Conservation (phyloP, 2,329 filamentous ascomycete species). For the Xylaria sp. region DNA sequence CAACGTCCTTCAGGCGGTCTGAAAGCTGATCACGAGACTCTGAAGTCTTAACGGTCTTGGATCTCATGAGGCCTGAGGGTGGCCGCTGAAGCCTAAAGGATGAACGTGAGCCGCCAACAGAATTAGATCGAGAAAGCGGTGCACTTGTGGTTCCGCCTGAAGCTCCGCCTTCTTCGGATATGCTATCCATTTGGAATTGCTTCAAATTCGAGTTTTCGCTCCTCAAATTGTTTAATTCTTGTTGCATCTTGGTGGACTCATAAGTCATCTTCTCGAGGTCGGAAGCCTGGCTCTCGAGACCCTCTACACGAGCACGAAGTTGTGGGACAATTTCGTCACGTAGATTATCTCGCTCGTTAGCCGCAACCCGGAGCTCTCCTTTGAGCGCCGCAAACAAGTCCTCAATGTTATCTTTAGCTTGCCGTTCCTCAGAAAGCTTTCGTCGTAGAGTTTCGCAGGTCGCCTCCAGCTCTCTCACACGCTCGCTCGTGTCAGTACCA, state of each 20-base stretch:
- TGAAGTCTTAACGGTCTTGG: conserved; percentile 66
- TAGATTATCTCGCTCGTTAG: conserved; percentile 91
- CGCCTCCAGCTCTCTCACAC: conserved; percentile 81
- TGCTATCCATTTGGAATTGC: conserved; percentile 49
- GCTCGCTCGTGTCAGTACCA: conserved; percentile 65
- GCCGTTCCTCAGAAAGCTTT: conserved; percentile 83
- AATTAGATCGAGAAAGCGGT: conserved; percentile 57
- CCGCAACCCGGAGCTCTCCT: conserved; percentile 81
- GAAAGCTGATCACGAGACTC: conserved; percentile 76
- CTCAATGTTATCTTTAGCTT: conserved; percentile 92
- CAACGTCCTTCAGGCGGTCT: conserved; percentile 89
- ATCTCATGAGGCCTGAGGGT: conserved; percentile 65
- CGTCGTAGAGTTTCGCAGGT: conserved; percentile 85
- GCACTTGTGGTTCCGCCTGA: conserved; percentile 49
- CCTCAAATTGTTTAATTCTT: conserved; percentile 80
- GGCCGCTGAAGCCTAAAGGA: conserved; percentile 56
- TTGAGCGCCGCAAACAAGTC: conserved; percentile 87
- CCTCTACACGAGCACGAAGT: conserved; percentile 79
- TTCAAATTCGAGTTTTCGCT: conserved; percentile 71
- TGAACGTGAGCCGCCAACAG: conserved; percentile 60
- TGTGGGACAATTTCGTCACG: conserved; percentile 88
- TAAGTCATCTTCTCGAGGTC: conserved; percentile 80
- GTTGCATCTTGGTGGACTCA: conserved; percentile 85
- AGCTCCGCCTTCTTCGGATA: conserved; percentile 51
- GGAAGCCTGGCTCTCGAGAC: conserved; percentile 78